A percentile compares a stretch with the other conserved stretches of the same genome.
phyloP scores from a whole-genome alignment of 495 filamentous ascomycete genomes.

The Sabuloglossum arenarium region DNA sequence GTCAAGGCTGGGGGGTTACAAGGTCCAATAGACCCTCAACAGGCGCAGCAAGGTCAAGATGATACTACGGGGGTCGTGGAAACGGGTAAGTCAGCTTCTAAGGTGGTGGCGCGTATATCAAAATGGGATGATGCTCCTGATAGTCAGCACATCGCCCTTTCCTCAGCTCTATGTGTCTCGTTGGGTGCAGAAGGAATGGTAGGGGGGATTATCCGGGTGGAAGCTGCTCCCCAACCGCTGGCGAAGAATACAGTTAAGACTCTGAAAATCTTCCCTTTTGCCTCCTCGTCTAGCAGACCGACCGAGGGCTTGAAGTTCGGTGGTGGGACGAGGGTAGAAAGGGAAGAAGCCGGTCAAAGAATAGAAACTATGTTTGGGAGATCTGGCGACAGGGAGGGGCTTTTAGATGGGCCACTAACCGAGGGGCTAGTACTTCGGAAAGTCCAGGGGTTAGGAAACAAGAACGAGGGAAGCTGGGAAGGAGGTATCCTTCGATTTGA shows the following conservation, averaged over 20 bases:
- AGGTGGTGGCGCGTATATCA: constrained; percentile 51
- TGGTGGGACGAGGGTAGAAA: constrained; percentile 57
- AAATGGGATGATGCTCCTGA: constrained; percentile 80
- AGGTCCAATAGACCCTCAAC: constrained; percentile 50
- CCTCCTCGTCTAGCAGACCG: constrained; percentile 27
- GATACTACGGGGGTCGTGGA: constrained; percentile 20
- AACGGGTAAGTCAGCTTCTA: constrained; percentile 33
- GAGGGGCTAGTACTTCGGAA: constrained; percentile 59
- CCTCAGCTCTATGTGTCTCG: constrained; percentile 47
- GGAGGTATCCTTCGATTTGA: constrained; percentile 69
- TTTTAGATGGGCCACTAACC: constrained; percentile 74
- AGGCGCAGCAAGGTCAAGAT: constrained; percentile 39
- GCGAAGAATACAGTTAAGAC: constrained; percentile 28
- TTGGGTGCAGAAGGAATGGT: constrained; percentile 52
- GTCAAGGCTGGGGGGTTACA: constrained; percentile 64
- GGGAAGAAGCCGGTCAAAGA: constrained; percentile 40
- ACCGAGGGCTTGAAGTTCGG: constrained; percentile 65
- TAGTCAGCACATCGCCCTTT: constrained; percentile 53
- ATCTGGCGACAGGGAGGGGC: constrained; percentile 26
- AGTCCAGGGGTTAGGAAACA: constrained; percentile 16
- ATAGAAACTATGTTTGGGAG: constrained; percentile 32
- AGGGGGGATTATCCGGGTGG: constrained; percentile 71
- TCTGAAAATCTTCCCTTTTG: constrained; percentile 65
- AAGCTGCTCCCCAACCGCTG: constrained; percentile 43
- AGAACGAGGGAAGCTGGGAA: constrained; percentile 30